These are phyloP conservation scores for Datisca glomerata DNA, from an alignment of 306 rosid genomes.

Conservation along the genomic window DNA sequence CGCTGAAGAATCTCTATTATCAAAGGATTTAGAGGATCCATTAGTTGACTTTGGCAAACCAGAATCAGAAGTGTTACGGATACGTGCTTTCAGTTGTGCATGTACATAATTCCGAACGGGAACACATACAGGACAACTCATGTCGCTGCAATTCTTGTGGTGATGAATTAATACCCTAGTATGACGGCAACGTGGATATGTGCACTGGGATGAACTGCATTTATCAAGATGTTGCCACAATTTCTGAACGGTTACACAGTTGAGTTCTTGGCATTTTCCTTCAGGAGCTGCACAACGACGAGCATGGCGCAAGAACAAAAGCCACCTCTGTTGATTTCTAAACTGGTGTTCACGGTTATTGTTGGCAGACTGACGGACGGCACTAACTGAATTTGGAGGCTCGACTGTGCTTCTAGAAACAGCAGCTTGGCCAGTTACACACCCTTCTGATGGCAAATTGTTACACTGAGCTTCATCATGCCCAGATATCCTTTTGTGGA, in stretches of 20 bases:
- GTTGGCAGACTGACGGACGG: slow-evolving; percentile 11
- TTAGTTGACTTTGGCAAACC: slow-evolving; percentile 36
- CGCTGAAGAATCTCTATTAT: slow-evolving; percentile 24
- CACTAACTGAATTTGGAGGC: slow-evolving; percentile 23
- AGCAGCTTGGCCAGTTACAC: slow-evolving; percentile 47
- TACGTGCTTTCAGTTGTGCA: slow-evolving; percentile 20
- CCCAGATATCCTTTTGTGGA: slow-evolving; percentile 39
- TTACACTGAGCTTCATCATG: slow-evolving; percentile 79
- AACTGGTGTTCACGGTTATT: slow-evolving; percentile 21
- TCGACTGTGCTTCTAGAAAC: slow-evolving; percentile 30
- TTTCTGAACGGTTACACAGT: slow-evolving; percentile 49
- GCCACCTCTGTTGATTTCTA: slow-evolving; percentile 83
- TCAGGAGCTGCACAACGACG: slow-evolving; percentile 61
- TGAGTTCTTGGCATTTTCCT: slow-evolving; percentile 63
- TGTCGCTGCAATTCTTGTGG: slow-evolving; percentile 49
- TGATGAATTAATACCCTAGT: slow-evolving; percentile 62
- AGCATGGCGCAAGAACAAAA: slow-evolving; percentile 82
- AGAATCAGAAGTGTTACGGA: slow-evolving; percentile 28
- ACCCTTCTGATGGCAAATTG: slow-evolving; percentile 62
- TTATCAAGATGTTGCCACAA: slow-evolving; percentile 62
- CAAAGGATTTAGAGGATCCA: slow-evolving; percentile 48
- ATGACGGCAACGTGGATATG: slow-evolving; percentile 52
- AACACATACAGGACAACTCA: slow-evolving; percentile 78
- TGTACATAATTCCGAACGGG: slow-evolving; percentile 46
- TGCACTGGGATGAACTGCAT: slow-evolving; percentile 34